Evolutionary conservation across 257 asterid genomes (phyloP).

Genomic region (Solanum chmielewskii): DNA sequence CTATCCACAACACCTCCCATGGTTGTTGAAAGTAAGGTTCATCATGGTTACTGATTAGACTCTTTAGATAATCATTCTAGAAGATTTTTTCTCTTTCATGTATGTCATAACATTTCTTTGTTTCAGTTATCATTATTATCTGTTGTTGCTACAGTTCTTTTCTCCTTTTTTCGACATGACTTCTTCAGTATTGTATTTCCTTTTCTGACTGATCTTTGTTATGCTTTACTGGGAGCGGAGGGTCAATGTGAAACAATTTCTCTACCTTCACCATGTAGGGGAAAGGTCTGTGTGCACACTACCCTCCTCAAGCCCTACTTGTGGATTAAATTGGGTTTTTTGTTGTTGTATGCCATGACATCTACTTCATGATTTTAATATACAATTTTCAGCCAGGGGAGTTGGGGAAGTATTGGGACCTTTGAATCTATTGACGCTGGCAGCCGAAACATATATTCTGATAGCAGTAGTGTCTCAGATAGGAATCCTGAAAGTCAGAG

Average conservation of each 20-base stretch:
- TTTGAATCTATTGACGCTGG: constrained; percentile 23
- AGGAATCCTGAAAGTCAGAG: background rate
- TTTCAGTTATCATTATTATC: background rate
- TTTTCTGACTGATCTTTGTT: background rate
- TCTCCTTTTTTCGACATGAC: background rate
- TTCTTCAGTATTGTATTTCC: background rate
- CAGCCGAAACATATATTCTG: constrained; percentile 4
- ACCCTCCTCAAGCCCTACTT: background rate
- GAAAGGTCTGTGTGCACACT: background rate
- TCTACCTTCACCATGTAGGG: background rate
- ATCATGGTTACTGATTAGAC: background rate
- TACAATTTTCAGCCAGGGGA: constrained; percentile 32
- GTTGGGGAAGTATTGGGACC: constrained; percentile 24
- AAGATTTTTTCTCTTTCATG: background rate
- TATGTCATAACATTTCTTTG: background rate
- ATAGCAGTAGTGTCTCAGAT: background rate
- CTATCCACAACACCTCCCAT: background rate
- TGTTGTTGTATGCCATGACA: background rate
- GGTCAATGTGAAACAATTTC: background rate
- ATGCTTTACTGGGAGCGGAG: background rate
- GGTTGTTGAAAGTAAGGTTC: background rate
- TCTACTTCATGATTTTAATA: background rate
- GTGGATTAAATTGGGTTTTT: background rate
- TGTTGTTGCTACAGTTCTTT: background rate
- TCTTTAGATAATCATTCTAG: background rate